Conservation (phyloP, 768 basidiomycete genomes). For the Cystofilobasidium bisporidii region DNA sequence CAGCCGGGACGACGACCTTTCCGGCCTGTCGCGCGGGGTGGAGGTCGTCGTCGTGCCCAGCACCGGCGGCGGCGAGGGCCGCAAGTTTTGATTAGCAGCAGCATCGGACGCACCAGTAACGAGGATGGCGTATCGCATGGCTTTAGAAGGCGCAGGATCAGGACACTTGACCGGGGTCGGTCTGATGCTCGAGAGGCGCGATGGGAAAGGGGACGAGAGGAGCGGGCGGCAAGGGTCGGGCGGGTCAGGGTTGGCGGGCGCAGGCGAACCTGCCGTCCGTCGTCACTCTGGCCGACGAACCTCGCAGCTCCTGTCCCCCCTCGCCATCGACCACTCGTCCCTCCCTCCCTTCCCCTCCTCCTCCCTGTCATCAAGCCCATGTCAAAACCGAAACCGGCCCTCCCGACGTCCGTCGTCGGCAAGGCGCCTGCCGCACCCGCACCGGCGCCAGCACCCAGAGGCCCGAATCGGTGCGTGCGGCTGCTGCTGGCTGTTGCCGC, state of each 20-base stretch:
- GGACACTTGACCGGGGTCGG: neutral
- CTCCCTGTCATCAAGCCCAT: neutral
- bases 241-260: too few species aligned
- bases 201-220: too few species aligned
- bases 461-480: conserved; percentile 23
- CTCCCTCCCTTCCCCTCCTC: neutral
- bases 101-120: conserved; percentile 34
- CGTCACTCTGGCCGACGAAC: too few species aligned
- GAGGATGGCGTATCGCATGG: conserved; percentile 41
- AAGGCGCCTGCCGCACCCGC: conserved; percentile 11
- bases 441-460: conserved; percentile 18
- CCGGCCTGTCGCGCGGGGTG: too few species aligned
- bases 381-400: conserved; percentile 1
- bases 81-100: neutral
- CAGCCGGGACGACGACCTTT: too few species aligned
- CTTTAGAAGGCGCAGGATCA: neutral
- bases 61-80: neutral
- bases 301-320: neutral
- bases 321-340: neutral
- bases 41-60: too few species aligned
- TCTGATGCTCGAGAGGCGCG: too few species aligned
- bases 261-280: too few species aligned
- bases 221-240: too few species aligned
- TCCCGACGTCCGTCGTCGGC: conserved; percentile 7
- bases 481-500: neutral